phyloP scores from a whole-genome alignment of 352 stramenopile species.

The Globisporangium ultimum region DNA sequence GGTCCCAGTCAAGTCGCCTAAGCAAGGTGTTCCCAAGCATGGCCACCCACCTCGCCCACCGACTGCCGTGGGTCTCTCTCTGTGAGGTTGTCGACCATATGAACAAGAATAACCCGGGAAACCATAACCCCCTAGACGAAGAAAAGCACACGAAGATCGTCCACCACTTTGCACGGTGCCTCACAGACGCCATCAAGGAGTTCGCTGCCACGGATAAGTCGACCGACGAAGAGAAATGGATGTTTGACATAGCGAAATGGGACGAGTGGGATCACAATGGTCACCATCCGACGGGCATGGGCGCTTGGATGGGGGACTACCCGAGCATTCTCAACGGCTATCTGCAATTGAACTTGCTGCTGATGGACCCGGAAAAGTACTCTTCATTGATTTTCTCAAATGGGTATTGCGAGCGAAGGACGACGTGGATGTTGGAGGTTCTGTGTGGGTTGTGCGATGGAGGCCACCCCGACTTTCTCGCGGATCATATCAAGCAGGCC shows the following conservation, averaged over 20 bases:
- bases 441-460: constrained; percentile 5
- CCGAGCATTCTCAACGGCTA: constrained; percentile 23
- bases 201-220: constrained; percentile 22
- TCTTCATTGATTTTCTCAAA: constrained; percentile 14
- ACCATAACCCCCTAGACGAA: neutral
- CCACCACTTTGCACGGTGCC: constrained; percentile 23
- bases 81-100: constrained; percentile 15
- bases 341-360: constrained; percentile 29
- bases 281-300: neutral
- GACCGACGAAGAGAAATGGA: constrained; percentile 19
- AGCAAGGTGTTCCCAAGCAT: constrained; percentile 14
- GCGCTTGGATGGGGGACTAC: constrained; percentile 17
- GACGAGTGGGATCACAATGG: constrained; percentile 9
- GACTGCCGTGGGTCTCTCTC: constrained; percentile 26
- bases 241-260: constrained; percentile 24
- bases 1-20: too few relatives aligned
- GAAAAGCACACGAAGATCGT: constrained; percentile 18
- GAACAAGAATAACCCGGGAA: neutral
- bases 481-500: neutral
- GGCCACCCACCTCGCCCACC: constrained; percentile 24
- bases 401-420: too few relatives aligned
- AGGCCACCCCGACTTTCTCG: constrained; percentile 7
- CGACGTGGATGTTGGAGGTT: constrained; percentile 6
- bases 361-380: constrained; percentile 22
- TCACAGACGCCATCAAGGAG: constrained; percentile 21